phyloP scores from a whole-genome alignment of 129 eudicot species.

The Escallonia rubra region DNA sequence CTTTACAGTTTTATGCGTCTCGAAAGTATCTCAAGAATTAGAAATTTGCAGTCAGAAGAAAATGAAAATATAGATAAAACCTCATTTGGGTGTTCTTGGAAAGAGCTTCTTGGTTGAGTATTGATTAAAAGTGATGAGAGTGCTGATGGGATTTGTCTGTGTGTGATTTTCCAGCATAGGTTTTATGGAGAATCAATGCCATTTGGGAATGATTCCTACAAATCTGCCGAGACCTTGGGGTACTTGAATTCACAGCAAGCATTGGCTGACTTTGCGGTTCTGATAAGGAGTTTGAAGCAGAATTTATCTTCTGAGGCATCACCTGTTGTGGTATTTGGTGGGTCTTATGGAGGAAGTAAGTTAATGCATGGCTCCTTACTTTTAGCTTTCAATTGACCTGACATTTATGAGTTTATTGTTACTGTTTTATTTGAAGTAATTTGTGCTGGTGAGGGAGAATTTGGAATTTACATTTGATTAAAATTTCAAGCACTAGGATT shows the following conservation, averaged over 20 bases:
- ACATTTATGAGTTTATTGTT: no score
- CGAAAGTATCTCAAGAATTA: no score
- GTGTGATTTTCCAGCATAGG: constrained; percentile 34
- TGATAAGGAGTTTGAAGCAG: constrained; percentile 41
- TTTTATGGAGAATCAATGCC: constrained; percentile 51
- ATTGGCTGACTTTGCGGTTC: constrained; percentile 47
- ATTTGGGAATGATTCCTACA: constrained; percentile 35
- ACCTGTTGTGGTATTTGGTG: constrained; percentile 55
- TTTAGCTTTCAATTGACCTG: no score
- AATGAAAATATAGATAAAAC: no score
- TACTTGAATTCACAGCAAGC: constrained; percentile 57
- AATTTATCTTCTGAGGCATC: constrained; percentile 53
- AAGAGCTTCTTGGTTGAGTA: neutral
- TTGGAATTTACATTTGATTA: neutral
- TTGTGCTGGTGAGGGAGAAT: neutral
- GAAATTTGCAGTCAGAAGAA: no score
- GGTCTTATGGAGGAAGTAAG: constrained; percentile 62
- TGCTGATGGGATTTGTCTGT: constrained; percentile 6
- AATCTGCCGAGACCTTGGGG: constrained; percentile 47
- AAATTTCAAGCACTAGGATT: constrained; percentile 3
- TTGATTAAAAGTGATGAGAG: neutral
- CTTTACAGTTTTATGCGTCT: no score
- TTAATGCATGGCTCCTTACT: neutral
- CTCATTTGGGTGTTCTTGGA: no score
- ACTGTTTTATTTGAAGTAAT: no score